Conservation (phyloP, 1,284 basidiomycete genomes). For the Ceratobasidium sp. region DNA sequence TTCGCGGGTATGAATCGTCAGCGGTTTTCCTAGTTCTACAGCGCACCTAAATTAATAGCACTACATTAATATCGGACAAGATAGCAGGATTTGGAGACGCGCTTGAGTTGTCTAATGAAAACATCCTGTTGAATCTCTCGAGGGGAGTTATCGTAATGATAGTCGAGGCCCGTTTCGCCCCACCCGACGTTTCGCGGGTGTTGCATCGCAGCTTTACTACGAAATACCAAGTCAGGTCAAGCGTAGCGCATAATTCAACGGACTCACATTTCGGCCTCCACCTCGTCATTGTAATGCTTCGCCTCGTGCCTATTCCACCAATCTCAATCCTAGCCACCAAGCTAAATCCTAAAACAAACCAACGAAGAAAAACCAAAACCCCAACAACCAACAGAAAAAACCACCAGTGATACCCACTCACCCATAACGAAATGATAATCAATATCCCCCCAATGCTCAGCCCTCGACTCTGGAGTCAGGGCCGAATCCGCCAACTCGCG, state of each 20-base stretch:
- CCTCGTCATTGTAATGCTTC: slow-evolving; percentile 69
- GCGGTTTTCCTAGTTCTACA: slow-evolving; percentile 71
- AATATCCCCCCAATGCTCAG: slow-evolving; percentile 67
- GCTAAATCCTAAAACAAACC: background rate
- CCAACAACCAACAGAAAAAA: too few relatives aligned
- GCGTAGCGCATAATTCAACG: background rate
- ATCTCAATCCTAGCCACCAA: background rate
- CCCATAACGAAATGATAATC: slow-evolving; percentile 83
- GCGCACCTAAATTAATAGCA: slow-evolving; percentile 59
- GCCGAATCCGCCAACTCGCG: slow-evolving; percentile 78
- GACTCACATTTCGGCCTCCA: slow-evolving; percentile 74
- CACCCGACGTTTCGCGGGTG: slow-evolving; percentile 84
- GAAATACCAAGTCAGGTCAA: slow-evolving; percentile 4
- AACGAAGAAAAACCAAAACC: slow-evolving; percentile 49
- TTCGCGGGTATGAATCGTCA: slow-evolving; percentile 83
- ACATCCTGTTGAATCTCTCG: slow-evolving; percentile 71
- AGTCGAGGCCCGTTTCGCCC: slow-evolving; percentile 88
- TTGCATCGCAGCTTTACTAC: slow-evolving; percentile 74
- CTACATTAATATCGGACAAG: background rate
- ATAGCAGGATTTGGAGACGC: background rate
- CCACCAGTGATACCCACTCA: slow-evolving; percentile 56
- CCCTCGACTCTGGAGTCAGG: slow-evolving; percentile 60
- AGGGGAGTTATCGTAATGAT: slow-evolving; percentile 81
- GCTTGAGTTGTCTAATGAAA: slow-evolving; percentile 69
- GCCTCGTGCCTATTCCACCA: slow-evolving; percentile 70